Conservation (phyloP, 768 basidiomycete genomes). For the Crepidotus variabilis region DNA sequence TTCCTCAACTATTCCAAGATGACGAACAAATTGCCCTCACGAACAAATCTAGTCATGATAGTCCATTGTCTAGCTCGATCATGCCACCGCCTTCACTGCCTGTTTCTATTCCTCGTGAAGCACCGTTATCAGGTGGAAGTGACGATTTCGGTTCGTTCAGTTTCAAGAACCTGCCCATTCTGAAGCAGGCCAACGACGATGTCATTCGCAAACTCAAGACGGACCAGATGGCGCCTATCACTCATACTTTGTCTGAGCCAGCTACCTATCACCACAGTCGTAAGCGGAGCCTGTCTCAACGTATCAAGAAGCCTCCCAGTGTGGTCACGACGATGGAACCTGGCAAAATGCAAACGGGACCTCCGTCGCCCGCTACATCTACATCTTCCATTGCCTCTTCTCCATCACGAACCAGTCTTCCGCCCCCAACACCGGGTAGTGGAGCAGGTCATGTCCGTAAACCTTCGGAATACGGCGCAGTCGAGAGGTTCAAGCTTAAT, state of each 20-base stretch:
- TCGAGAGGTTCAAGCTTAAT: constrained; percentile 85
- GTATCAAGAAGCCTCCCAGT: constrained; percentile 77
- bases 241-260: constrained; percentile 70
- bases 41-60: constrained; percentile 45
- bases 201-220: constrained; percentile 94
- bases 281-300: constrained; percentile 77
- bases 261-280: constrained; percentile 55
- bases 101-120: constrained; percentile 36
- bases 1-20: constrained; percentile 87
- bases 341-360: constrained; percentile 62
- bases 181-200: constrained; percentile 99
- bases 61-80: constrained; percentile 36
- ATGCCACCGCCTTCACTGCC: constrained; percentile 41
- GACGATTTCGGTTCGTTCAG: constrained; percentile 98
- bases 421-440: constrained; percentile 69
- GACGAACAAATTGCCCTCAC: constrained; percentile 65
- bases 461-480: constrained; percentile 84
- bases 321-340: constrained; percentile 70
- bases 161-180: constrained; percentile 93
- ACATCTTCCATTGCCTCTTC: constrained; percentile 90
- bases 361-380: constrained; percentile 89
- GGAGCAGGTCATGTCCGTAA: constrained; percentile 67
- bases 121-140: constrained; percentile 52
- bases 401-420: constrained; percentile 71
- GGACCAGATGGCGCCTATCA: constrained; percentile 79